Percentiles rank a stretch among this genome's conserved stretches.
phyloP scores from a whole-genome alignment of 768 basidiomycete species.

The Lentinula lateritia region DNA sequence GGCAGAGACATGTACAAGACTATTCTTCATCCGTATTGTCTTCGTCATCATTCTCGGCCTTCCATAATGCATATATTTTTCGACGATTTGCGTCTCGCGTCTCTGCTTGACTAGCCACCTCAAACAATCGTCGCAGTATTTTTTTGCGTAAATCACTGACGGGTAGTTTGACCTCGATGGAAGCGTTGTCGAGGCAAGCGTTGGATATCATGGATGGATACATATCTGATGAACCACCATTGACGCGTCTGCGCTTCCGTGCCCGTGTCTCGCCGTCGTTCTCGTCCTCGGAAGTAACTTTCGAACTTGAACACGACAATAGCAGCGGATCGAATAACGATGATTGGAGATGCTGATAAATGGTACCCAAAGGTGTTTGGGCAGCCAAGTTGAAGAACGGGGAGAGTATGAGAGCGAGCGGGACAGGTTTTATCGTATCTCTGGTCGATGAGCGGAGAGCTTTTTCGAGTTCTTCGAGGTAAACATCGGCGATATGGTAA shows the following conservation, averaged over 20 bases:
- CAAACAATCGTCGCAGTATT: constrained; percentile 62
- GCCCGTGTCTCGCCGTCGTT: constrained; percentile 37
- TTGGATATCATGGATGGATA: constrained; percentile 47
- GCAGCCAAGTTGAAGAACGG: constrained; percentile 77
- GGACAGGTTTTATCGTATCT: constrained; percentile 30
- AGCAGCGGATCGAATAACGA: constrained; percentile 69
- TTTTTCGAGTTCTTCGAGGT: constrained; percentile 84
- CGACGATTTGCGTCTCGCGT: constrained; percentile 75
- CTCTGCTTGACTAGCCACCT: constrained; percentile 66
- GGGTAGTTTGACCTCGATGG: constrained; percentile 29
- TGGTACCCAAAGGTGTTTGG: constrained; percentile 53
- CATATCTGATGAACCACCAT: constrained; percentile 12
- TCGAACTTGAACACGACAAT: constrained; percentile 31
- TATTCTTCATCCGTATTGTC: constrained; percentile 18
- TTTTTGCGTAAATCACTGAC: constrained; percentile 39
- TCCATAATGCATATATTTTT: constrained; percentile 82
- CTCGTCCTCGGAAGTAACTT: constrained; percentile 24
- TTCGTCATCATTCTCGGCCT: constrained; percentile 47
- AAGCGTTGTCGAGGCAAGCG: constrained; percentile 41
- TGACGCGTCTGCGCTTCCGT: constrained; percentile 31
- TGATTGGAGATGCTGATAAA: constrained; percentile 69
- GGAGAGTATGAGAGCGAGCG: constrained; percentile 47
- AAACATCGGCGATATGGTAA: constrained; percentile 88
- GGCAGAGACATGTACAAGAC: not conserved
- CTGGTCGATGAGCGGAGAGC: constrained; percentile 28